Percentiles rank a stretch among this genome's conserved stretches.
These are phyloP conservation scores for Wickerhamiella qilinensis DNA, from an alignment of 805 yeast genomes.

Conservation along the genomic window DNA sequence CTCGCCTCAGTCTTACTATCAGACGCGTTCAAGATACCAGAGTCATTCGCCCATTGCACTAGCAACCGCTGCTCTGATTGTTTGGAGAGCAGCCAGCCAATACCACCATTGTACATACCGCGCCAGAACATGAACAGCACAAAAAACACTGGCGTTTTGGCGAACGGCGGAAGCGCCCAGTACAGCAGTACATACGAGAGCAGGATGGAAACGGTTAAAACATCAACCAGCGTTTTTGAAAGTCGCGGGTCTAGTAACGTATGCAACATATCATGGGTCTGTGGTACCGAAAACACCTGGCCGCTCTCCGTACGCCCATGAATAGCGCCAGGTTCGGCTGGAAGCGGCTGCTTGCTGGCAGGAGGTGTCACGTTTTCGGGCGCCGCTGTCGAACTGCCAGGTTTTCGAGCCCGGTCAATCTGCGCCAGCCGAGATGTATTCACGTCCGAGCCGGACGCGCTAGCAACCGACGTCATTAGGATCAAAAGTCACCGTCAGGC, in stretches of 20 bases:
- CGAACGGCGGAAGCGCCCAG: conserved; percentile 14
- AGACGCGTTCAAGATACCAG: conserved; percentile 27
- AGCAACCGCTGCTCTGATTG: conserved; percentile 46
- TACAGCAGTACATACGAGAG: conserved; percentile 20
- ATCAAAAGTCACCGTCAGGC: no score
- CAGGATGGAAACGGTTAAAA: conserved; percentile 36
- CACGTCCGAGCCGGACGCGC: no score
- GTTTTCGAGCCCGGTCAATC: no score
- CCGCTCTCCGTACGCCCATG: conserved; percentile 9
- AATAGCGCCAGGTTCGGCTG: neutral
- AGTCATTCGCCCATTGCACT: conserved; percentile 34
- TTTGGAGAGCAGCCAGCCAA: conserved; percentile 47
- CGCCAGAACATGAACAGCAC: conserved; percentile 59
- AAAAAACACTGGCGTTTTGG: conserved; percentile 28
- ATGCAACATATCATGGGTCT: conserved; percentile 72
- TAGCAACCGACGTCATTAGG: no score
- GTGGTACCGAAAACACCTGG: conserved; percentile 27
- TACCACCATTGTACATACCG: conserved; percentile 60
- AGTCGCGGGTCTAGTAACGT: conserved; percentile 64
- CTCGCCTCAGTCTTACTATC: neutral
- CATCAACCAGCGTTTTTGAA: conserved; percentile 49
- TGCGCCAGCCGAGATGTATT: no score
- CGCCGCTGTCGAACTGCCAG: no score
- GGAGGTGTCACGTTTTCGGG: no score
- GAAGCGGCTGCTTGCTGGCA: neutral